Evolutionary conservation across 805 yeast species (phyloP).

Genomic region (Yamadazyma ubonensis): DNA sequence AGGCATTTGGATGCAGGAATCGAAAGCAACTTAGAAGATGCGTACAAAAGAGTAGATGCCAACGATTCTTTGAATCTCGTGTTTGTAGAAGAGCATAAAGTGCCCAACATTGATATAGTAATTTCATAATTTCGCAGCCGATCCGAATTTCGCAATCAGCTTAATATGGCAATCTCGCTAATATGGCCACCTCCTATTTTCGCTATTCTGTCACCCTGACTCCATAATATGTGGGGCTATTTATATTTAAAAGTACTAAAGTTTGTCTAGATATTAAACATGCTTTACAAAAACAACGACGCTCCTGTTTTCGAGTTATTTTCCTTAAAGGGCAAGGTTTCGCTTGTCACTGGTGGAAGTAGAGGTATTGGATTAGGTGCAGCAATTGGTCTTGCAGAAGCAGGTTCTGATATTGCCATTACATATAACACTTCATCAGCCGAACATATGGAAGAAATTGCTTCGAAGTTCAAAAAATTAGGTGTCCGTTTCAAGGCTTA

Average conservation of each 20-base stretch:
- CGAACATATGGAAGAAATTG: constrained; percentile 13
- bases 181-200: neutral
- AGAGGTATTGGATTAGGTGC: constrained; percentile 48
- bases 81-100: constrained; percentile 23
- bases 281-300: constrained; percentile 17
- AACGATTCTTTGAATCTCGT: constrained; percentile 68
- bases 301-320: constrained; percentile 34
- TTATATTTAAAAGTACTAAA: neutral
- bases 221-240: constrained; percentile 1
- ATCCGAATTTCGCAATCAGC: neutral
- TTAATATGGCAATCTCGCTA: too few relatives aligned
- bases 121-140: constrained; percentile 3
- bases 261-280: neutral
- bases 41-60: constrained; percentile 46
- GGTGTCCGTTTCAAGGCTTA: constrained; percentile 30
- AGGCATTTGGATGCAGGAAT: constrained; percentile 64
- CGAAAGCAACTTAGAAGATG: constrained; percentile 47
- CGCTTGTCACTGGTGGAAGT: constrained; percentile 44
- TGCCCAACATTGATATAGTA: constrained; percentile 2
- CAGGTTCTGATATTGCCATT: constrained; percentile 42
- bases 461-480: constrained; percentile 10
- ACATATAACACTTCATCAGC: constrained; percentile 22
- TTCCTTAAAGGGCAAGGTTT: constrained; percentile 38
- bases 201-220: constrained; percentile 6
- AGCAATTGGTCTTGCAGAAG: constrained; percentile 42